Base-by-base conservation (phyloP, 2,329 filamentous ascomycete genomes). In the Fusarium pseudocircinatum region DNA sequence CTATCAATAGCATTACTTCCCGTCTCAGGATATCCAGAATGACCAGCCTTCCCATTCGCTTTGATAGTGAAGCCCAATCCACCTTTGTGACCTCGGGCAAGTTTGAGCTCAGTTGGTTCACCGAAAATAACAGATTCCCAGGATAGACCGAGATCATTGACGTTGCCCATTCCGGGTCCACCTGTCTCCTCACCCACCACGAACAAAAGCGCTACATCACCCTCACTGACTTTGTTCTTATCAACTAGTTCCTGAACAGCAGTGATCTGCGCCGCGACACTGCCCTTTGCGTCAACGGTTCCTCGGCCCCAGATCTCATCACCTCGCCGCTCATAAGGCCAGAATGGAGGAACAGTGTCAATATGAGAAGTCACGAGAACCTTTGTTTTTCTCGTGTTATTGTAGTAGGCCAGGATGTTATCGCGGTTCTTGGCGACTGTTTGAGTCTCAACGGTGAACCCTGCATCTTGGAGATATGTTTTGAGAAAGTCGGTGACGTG, bases 241-340 rank as follows among this genome's bases (percentile, higher is more conserved):
- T 42, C 7, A 2, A 42, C 9, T 0, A 67, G 6, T 4, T 67
- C 64, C 3, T 11, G 18, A 2, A 67, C 63, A 1, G 64, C 53
- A 15, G 37, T 53, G 3, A 67, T 36, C 3, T 67, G 64, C 1
- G 64, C 40, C 1, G 63, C 64, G 20, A 47, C 30, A 28, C 46
- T 67, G 1, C 64, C 64, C 28, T 53, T 67, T 9, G 63, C 53
- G 13, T 67, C 64, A 4, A 67, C 46, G 15, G 39, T 61, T 2
- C 46, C 63, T 30, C 63, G 37, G 0, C 64, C 64, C 64, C 63
- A 67, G 4, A 67, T 67, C 24, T 67, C 64, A 37, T 67, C 44
- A 12, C 46, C 63, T 1, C 63, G 63, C 15, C 53, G 20, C 5
- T 67, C 40, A n/a, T 67, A 53, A 3, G 46, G 64, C 63, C 63